These are phyloP conservation scores for Suillus clintonianus DNA, from an alignment of 768 basidiomycete genomes.

Conservation along the genomic window DNA sequence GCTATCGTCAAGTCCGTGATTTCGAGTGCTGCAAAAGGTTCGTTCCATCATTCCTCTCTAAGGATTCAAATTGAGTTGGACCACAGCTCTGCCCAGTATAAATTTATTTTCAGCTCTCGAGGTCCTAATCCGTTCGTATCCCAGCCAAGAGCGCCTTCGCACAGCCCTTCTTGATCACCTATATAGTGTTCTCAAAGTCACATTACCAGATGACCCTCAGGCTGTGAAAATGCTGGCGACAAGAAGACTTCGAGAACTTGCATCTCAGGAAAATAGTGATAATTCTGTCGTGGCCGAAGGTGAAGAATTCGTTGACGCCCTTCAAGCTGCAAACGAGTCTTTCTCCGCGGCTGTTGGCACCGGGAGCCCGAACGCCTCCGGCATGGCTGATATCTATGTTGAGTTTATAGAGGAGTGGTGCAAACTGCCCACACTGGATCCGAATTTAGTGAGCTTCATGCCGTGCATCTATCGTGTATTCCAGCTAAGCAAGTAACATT, in stretches of 20 bases:
- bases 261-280: constrained; percentile 24
- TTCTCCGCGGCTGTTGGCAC: constrained; percentile 29
- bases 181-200: constrained; percentile 40
- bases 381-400: constrained; percentile 38
- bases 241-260: constrained; percentile 28
- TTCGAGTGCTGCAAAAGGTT: constrained; percentile 72
- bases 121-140: constrained; percentile 43
- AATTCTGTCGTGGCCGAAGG: constrained; percentile 11
- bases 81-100: constrained; percentile 38
- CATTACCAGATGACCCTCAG: constrained; percentile 38
- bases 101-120: constrained; percentile 46
- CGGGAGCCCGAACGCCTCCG: constrained; percentile 21
- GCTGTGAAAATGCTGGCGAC: constrained; percentile 44
- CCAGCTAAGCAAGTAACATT: constrained; percentile 41
- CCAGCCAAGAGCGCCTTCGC: constrained; percentile 41
- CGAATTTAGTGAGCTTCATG: constrained; percentile 30
- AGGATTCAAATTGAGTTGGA: constrained; percentile 9
- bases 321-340: constrained; percentile 33
- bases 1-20: constrained; percentile 82
- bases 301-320: constrained; percentile 28
- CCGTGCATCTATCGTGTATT: constrained; percentile 14
- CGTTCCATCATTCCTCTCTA: constrained; percentile 19
- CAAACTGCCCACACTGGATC: constrained; percentile 29
- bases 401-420: constrained; percentile 53
- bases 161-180: constrained; percentile 43